A percentile compares a stretch with the other conserved stretches of the same genome.
phyloP scores from a whole-genome alignment of 2,329 filamentous ascomycete genomes.

The Triangularia setosa region DNA sequence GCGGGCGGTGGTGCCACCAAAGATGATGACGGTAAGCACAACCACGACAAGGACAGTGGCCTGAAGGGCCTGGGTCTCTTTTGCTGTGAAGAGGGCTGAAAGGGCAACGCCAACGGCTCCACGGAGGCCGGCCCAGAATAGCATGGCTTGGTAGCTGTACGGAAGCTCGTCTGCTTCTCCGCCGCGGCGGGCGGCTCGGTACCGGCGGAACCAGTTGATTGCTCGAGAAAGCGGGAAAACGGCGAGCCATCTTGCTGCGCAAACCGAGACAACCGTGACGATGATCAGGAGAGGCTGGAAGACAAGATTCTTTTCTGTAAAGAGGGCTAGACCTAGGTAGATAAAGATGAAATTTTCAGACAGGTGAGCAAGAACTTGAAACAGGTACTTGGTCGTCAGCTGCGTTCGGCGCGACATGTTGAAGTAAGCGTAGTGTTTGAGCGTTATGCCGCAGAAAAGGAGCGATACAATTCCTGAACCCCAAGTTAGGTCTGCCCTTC shows the following conservation, averaged over 20 bases:
- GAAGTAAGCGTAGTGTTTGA: constrained; percentile 99
- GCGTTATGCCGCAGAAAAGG: constrained; percentile 93
- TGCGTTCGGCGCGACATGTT: constrained; percentile 99
- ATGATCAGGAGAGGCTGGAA: constrained; percentile 97
- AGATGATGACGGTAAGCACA: constrained; percentile 96
- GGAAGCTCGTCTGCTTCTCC: constrained; percentile 81
- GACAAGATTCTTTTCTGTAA: constrained; percentile 81
- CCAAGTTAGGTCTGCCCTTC: constrained; percentile 11
- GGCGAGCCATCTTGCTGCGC: constrained; percentile 84
- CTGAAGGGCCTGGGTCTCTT: constrained; percentile 76
- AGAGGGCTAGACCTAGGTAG: constrained; percentile 89
- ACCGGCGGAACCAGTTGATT: constrained; percentile 91
- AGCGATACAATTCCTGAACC: constrained; percentile 85
- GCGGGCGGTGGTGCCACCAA: constrained; percentile 91
- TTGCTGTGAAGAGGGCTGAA: constrained; percentile 79
- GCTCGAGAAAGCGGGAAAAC: constrained; percentile 87
- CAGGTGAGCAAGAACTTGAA: constrained; percentile 88
- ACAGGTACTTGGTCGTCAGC: constrained; percentile 95
- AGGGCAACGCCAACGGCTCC: constrained; percentile 94
- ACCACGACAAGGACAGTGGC: constrained; percentile 97
- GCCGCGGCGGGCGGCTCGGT: constrained; percentile 73
- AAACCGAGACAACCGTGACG: constrained; percentile 86
- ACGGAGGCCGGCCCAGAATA: constrained; percentile 97
- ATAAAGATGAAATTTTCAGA: constrained; percentile 99
- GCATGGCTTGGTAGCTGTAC: constrained; percentile 96